Conservation (phyloP, 345 rosid species). For the Psidium guajava region DNA sequence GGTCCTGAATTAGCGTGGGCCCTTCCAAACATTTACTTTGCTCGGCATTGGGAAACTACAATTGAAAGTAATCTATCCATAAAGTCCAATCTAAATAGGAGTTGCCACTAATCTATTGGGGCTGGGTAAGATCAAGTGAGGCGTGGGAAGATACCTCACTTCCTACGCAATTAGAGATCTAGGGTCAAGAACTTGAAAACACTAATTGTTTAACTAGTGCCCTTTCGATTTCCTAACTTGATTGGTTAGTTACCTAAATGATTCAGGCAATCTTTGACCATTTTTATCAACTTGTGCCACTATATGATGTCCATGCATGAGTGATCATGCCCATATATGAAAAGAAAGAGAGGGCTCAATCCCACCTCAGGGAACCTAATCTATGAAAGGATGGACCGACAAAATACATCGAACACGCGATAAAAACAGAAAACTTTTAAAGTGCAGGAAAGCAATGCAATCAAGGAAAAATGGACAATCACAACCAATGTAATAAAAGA, state of each 20-base stretch:
- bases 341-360: no score
- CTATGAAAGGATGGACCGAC: no score
- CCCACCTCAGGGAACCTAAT: no score
- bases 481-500: not conserved
- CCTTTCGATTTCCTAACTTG: not conserved
- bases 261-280: not conserved
- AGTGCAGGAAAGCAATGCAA: not conserved
- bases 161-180: not conserved
- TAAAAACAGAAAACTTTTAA: no score
- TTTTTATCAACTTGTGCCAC: not conserved
- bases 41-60: no score
- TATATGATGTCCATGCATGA: not conserved
- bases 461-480: not conserved
- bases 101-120: no score
- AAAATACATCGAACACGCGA: no score
- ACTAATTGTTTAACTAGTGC: not conserved
- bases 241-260: not conserved
- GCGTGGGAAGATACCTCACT: not conserved
- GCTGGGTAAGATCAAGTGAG: no score
- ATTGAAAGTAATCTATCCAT: no score
- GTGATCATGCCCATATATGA: not conserved
- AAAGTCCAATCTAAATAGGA: no score
- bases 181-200: not conserved
- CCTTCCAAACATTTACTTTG: no score
- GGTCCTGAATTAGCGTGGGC: no score